phyloP scores from a whole-genome alignment of 140 eudicot genomes.

The Ambrosia hybrid region DNA sequence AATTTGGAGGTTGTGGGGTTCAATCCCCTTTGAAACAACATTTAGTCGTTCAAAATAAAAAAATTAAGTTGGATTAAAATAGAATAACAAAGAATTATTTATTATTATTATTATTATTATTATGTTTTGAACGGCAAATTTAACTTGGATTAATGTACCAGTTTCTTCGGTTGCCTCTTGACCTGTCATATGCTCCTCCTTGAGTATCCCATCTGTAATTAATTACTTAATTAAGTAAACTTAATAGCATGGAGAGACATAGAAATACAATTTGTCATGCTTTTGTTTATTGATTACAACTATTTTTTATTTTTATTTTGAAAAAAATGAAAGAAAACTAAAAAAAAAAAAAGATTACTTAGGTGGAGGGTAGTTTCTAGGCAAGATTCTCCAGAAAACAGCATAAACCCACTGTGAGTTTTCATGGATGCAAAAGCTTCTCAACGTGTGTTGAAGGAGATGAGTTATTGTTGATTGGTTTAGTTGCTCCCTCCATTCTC shows the following conservation, averaged over 20 bases:
- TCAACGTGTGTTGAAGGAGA: conserved; percentile 96
- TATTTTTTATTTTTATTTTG: background rate
- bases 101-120: too few species aligned
- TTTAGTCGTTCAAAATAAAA: too few species aligned
- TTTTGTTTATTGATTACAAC: background rate
- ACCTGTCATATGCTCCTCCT: conserved; percentile 96
- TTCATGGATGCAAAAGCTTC: conserved; percentile 90
- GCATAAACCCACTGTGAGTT: conserved; percentile 99
- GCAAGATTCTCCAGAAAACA: conserved; percentile 98
- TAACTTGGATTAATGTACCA: conserved; percentile 44
- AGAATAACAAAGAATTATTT: too few species aligned
- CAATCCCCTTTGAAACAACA: too few species aligned
- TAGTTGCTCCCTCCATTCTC: conserved; percentile 65
- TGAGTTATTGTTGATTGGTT: conserved; percentile 83
- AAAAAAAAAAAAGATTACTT: conserved; percentile 40
- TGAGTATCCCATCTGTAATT: conserved; percentile 85
- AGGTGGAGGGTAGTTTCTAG: conserved; percentile 98
- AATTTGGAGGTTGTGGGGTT: too few species aligned
- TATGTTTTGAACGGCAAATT: too few species aligned
- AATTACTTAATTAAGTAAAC: conserved; percentile 11
- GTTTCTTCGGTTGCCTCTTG: conserved; percentile 95
- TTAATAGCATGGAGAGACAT: background rate
- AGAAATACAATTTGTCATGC: background rate
- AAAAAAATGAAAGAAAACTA: background rate
- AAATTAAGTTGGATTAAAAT: too few species aligned